Evolutionary conservation across 164 flowering plant genomes (phyloP), one percentile per base, ranked within the genome.

Genomic region (Chloranthus sessilifolius): DNA sequence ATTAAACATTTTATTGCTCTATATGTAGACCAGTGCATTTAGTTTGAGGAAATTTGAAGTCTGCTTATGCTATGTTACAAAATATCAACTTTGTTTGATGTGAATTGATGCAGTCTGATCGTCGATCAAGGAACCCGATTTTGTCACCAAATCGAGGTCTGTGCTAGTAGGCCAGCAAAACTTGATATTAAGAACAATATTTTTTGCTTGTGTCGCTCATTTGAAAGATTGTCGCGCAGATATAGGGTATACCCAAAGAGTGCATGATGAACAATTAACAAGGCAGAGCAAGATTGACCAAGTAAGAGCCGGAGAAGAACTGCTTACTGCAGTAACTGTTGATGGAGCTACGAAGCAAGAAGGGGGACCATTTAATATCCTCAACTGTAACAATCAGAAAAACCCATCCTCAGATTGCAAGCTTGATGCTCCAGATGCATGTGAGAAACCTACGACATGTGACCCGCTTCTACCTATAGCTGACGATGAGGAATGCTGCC

Each of bases 251-350:
- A 29, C 5, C n/a, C 27, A 7, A 24, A 24, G 47, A 14, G 2
- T 43, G 29, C 46, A 43, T n/a, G 14, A 34, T 34, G 38, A 15
- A 34, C 11, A 34, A 3, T 34, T 2, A 34, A n/a, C n/a, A n/a
- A n/a, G n/a, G n/a, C n/a, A n/a, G n/a, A n/a, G n/a, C n/a, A n/a
- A n/a, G n/a, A n/a, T n/a, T n/a, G n/a, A n/a, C n/a, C n/a, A n/a
- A n/a, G n/a, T n/a, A n/a, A n/a, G n/a, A n/a, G n/a, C n/a, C n/a
- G n/a, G n/a, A n/a, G n/a, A n/a, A n/a, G n/a, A n/a, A n/a, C n/a
- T n/a, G n/a, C n/a, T n/a, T n/a, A n/a, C n/a, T n/a, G 38, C 54
- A 50, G 54, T 21, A 35, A 36, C 28, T 50, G 43, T 19, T 36
- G 28, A 10, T 50, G 43, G 21, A 4, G 33, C 21, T 34, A 7